These are phyloP conservation scores for Candida dendrica DNA, from an alignment of 805 yeast genomes.

Conservation along the genomic window DNA sequence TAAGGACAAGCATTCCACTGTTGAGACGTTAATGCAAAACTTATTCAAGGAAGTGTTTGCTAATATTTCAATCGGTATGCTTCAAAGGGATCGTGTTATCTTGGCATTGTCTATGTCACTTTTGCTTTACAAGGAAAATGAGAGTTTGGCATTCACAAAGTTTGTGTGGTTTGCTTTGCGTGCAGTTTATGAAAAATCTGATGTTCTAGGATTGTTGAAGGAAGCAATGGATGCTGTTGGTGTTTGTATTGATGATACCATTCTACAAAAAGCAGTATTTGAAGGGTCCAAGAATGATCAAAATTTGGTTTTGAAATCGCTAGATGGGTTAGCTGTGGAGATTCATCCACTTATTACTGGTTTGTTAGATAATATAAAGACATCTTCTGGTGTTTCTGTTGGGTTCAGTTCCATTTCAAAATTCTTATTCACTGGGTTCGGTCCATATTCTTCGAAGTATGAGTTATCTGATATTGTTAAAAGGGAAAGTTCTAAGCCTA, in stretches of 20 bases:
- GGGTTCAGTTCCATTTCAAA: constrained; percentile 14
- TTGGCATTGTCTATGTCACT: constrained; percentile 35
- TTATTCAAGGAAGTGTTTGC: constrained; percentile 44
- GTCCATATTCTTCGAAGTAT: constrained; percentile 26
- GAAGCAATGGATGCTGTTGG: constrained; percentile 3
- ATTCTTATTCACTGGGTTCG: constrained; percentile 22
- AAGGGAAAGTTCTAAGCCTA: constrained; percentile 22
- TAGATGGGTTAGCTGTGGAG: constrained; percentile 1
- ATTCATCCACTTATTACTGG: constrained; percentile 3
- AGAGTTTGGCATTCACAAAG: constrained; percentile 9
- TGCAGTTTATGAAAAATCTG: neutral
- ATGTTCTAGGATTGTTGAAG: neutral
- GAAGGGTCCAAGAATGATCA: neutral
- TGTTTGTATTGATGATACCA: neutral
- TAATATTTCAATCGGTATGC: constrained; percentile 38
- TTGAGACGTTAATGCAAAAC: constrained; percentile 23
- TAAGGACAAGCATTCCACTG: constrained; percentile 9
- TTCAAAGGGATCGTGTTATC: constrained; percentile 34
- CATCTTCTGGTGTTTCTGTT: constrained; percentile 10
- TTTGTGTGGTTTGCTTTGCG: constrained; percentile 8
- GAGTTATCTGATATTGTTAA: constrained; percentile 23
- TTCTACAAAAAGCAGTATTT: neutral
- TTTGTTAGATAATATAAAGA: neutral
- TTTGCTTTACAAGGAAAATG: constrained; percentile 14
- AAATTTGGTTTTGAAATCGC: neutral